Base-by-base conservation (phyloP, 2,329 filamentous ascomycete genomes). In the Arthrobotrys conoides region DNA sequence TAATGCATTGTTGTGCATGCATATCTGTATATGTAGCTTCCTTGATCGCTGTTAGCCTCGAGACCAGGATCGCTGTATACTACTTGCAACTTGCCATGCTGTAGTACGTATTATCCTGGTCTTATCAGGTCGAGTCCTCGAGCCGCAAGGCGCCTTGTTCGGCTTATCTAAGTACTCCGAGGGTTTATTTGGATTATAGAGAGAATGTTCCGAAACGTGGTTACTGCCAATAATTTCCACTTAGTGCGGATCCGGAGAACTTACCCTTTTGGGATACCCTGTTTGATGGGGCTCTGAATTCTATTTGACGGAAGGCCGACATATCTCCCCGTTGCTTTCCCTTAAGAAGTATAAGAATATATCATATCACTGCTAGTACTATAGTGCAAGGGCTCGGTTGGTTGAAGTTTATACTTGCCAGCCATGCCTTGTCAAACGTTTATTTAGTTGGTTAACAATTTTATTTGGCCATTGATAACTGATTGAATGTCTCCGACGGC, bases 291-390 rank as follows among this genome's bases (percentile, higher is more conserved):
- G 33, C 20, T 41, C 53, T 8, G 53, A 16, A 57, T 27, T 24
- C 55, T 9, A 16, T 9, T 22, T 41, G 20, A 61, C 57, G 36
- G 57, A 61, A 61, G 20, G 33, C 22, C 2, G 20, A 61, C 14
- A 27, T 44, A 59, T 59, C 55, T 41, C 36, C 20, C 57, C 57
- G 57, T 59, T 61, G 18, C 0, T 24, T 27, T 44, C 12, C 33
- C 10, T 12, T 27, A 12, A 27, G 30, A 16, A 22, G 5, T 4
- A 24, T 44, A 27, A 5, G 8, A 5, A 14, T 10, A 38, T 61
- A 10, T 14, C 10, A 59, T 22, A 38, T 36, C 4, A 22, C 5
- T 24, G 30, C 53, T 22, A 22, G n/a, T 30, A 30, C 6, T 6
- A 30, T n/a, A n/a, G n/a, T n/a, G 16, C 53, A 38, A 59, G 53